Evolutionary conservation across 176 grass and related monocot genomes (phyloP), one percentile per base, ranked within the genome.

Genomic region (Themeda triandra): DNA sequence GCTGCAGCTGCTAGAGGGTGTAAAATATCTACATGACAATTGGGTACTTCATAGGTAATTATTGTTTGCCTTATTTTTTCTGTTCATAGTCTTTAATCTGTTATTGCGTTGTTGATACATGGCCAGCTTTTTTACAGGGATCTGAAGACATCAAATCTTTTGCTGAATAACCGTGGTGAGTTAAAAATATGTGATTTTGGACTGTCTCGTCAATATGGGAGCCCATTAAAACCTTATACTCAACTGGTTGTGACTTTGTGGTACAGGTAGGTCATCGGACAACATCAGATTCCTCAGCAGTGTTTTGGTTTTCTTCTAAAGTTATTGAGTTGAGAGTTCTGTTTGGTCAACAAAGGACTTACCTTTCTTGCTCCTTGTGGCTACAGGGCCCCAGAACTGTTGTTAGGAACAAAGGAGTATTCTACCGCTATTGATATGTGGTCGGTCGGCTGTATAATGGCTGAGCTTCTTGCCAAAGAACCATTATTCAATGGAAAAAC

Each of bases 341-440:
- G 14, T 88, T 77, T 75, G 79, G 75, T 59, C 13, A 78, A 56
- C 15, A 60, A 25, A 24, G 41, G 24, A 80, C 48, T 78, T 7
- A 83, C 13, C 13, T 53, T 79, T 73, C 44, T 83, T 64, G 37
- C 48, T 60, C 32, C 80, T 88, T 54, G 60, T 71, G 81, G 87
- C 36, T 85, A 48, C 76, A 99, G 96, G 89, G 90, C 96, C 33
- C 96, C 96, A 39, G 96, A 99, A 89, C 79, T 99, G 83, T 89
- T 99, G 27, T 79, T 99, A 80, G 93, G 93, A 84, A 87, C 91
- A 69, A 99, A 94, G 83, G 96, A 99, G 75, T 99, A 99, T 66
- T 99, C 96, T 56, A 99, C 96, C n/a, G 93, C 96, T 68, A 99
- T 99, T 74, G 96, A 99, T 92, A 99, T 99, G 93, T 99, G 96